Evolutionary conservation across 2,329 filamentous ascomycete species (phyloP).

Genomic region (Nemania sp.): DNA sequence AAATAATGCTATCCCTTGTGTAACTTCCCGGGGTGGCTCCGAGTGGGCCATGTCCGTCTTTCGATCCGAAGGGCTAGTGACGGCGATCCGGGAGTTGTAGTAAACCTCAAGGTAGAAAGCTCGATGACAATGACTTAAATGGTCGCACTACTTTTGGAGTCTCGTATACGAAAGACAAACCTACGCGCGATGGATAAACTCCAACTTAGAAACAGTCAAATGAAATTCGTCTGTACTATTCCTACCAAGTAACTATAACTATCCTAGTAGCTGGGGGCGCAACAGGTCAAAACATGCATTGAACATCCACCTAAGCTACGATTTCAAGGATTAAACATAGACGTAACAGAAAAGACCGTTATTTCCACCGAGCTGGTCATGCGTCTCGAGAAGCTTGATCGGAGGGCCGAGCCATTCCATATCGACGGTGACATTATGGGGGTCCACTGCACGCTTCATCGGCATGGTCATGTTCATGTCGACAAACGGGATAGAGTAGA

Average conservation of each 20-base stretch:
- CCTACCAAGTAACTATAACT: conserved; percentile 5
- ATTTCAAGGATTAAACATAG: conserved; percentile 42
- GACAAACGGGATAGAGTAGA: conserved; percentile 49
- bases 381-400: conserved; percentile 47
- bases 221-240: not conserved
- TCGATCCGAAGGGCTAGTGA: not conserved
- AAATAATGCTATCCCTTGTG: not conserved
- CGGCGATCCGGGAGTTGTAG: too few species aligned
- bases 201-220: not conserved
- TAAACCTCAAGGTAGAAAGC: too few species aligned
- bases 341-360: conserved; percentile 48
- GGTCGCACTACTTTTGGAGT: too few species aligned
- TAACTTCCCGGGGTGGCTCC: not conserved
- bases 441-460: conserved; percentile 41
- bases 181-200: not conserved
- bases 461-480: conserved; percentile 44
- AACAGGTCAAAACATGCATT: not conserved
- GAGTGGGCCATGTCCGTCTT: not conserved
- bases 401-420: conserved; percentile 49
- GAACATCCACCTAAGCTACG: not conserved
- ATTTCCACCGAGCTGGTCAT: conserved; percentile 48
- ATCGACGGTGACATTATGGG: conserved; percentile 43
- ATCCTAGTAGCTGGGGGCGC: not conserved
- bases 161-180: too few species aligned
- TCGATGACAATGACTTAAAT: too few species aligned